Evolutionary conservation across 257 asterid genomes (phyloP).

Genomic region (Jasminum sambac): DNA sequence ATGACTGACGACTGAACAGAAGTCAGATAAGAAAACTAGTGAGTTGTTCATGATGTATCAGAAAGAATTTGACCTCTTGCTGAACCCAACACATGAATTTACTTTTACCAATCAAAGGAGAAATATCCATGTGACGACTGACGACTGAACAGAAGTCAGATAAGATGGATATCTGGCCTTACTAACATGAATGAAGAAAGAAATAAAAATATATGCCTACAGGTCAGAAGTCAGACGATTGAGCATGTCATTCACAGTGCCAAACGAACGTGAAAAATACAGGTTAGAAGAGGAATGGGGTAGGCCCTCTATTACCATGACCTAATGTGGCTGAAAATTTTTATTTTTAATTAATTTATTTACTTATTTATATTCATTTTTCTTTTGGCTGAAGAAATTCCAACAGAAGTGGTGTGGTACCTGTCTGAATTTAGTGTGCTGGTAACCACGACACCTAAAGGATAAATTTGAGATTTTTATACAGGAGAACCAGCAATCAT

Average conservation of each 20-base stretch:
- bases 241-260: neutral
- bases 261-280: neutral
- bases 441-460: neutral
- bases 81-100: neutral
- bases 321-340: neutral
- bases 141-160: neutral
- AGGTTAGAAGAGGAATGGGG: neutral
- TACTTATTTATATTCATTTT: too few species aligned
- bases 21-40: neutral
- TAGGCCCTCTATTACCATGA: neutral
- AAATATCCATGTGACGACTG: neutral
- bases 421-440: neutral
- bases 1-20: neutral
- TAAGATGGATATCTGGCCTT: neutral
- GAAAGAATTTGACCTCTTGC: neutral
- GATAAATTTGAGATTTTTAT: neutral
- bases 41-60: neutral
- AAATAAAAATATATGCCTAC: neutral
- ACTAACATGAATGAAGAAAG: neutral
- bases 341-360: too few species aligned
- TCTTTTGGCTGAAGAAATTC: neutral
- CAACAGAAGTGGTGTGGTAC: neutral
- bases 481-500: neutral
- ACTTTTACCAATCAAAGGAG: neutral
- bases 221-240: neutral